A percentile compares a stretch with the other conserved stretches of the same genome.
phyloP scores from a whole-genome alignment of 129 eudicot species.

The Flaveria sonorensis region DNA sequence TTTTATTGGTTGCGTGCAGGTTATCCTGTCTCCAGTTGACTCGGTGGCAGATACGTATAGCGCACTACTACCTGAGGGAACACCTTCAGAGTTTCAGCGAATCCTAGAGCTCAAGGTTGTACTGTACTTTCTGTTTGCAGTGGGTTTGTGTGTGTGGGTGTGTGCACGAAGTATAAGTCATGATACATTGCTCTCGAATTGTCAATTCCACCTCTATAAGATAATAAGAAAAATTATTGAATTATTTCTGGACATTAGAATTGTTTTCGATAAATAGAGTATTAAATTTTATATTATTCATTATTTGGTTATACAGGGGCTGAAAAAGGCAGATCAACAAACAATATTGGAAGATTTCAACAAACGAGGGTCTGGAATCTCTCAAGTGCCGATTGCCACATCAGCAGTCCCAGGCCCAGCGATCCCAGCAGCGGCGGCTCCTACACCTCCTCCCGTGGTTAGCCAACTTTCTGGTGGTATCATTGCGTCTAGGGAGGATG shows the following conservation, averaged over 20 bases:
- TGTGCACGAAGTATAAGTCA: too few species aligned
- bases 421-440: constrained; percentile 27
- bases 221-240: neutral
- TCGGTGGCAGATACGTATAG: constrained; percentile 98
- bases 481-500: constrained; percentile 72
- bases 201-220: neutral
- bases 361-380: constrained; percentile 76
- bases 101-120: constrained; percentile 92
- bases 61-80: constrained; percentile 94
- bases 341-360: constrained; percentile 84
- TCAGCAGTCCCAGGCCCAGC: constrained; percentile 33
- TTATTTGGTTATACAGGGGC: constrained; percentile 54
- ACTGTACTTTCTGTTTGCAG: neutral
- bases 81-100: constrained; percentile 87
- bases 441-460: constrained; percentile 42
- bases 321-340: constrained; percentile 90
- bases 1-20: constrained; percentile 46
- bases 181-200: neutral
- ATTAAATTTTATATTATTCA: constrained; percentile 1
- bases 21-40: constrained; percentile 87
- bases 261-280: constrained; percentile 8
- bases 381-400: constrained; percentile 55
- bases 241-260: neutral
- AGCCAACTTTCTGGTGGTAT: constrained; percentile 45
- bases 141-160: neutral